Evolutionary conservation across 2,329 filamentous ascomycete species (phyloP).

Genomic region (Fusarium sarcochroum): DNA sequence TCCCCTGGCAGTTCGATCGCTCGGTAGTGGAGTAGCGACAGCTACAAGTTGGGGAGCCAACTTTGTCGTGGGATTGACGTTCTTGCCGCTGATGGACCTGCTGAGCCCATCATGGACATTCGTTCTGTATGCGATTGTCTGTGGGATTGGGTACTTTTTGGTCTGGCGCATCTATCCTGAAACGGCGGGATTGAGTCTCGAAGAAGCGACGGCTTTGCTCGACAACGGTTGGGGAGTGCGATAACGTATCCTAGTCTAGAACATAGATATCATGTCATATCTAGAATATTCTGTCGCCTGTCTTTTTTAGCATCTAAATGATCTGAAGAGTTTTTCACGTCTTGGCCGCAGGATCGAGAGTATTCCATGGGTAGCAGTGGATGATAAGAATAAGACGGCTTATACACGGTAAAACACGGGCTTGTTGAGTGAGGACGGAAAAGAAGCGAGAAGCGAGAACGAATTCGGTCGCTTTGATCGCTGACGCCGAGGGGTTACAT

Average conservation of each 20-base stretch:
- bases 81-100: slow-evolving; percentile 86
- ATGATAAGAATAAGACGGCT: slow-evolving; percentile 12
- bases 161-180: slow-evolving; percentile 88
- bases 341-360: slow-evolving; percentile 24
- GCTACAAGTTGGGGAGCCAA: slow-evolving; percentile 91
- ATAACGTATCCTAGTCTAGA: slow-evolving; percentile 47
- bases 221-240: slow-evolving; percentile 80
- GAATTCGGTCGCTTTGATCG: slow-evolving; percentile 22
- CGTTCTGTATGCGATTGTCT: slow-evolving; percentile 81
- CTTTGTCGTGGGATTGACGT: slow-evolving; percentile 87
- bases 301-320: neutral
- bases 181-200: slow-evolving; percentile 84
- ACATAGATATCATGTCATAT: neutral
- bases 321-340: slow-evolving; percentile 18
- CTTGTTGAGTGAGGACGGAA: neutral
- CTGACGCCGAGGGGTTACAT: slow-evolving; percentile 44
- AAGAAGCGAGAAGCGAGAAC: slow-evolving; percentile 5
- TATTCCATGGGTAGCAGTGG: slow-evolving; percentile 18
- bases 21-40: slow-evolving; percentile 81
- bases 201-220: slow-evolving; percentile 82
- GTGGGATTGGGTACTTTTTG: slow-evolving; percentile 74
- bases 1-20: slow-evolving; percentile 78
- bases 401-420: slow-evolving; percentile 41
- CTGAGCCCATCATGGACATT: slow-evolving; percentile 84
- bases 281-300: neutral